These are phyloP conservation scores for Carex myosuroides DNA, from an alignment of 176 grass and related monocot species.

Conservation along the genomic window DNA sequence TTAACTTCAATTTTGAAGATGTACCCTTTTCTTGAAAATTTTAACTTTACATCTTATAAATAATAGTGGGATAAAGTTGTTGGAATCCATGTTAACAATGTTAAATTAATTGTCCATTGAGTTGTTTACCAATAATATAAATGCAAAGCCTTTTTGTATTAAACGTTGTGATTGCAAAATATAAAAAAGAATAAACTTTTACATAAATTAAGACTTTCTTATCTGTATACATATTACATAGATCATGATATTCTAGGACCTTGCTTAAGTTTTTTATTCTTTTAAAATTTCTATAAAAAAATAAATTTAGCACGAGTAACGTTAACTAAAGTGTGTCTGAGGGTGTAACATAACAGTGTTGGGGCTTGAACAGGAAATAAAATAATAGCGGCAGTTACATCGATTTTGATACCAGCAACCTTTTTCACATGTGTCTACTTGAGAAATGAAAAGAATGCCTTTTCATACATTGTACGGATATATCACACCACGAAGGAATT, in stretches of 20 bases:
- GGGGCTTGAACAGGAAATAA: slow-evolving; percentile 18
- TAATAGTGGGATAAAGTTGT: not conserved
- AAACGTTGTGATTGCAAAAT: too few species aligned
- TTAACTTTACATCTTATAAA: not conserved
- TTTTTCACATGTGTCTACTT: slow-evolving; percentile 29
- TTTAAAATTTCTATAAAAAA: not conserved
- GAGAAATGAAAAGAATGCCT: not conserved
- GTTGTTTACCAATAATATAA: not conserved
- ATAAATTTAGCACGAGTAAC: not conserved
- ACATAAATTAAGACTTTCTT: too few species aligned
- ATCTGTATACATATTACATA: too few species aligned
- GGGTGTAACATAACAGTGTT: slow-evolving; percentile 19
- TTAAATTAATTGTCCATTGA: not conserved
- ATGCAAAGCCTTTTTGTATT: not conserved
- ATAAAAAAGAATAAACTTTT: too few species aligned
- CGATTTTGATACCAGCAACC: not conserved
- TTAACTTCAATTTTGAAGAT: too few species aligned
- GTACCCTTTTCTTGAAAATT: too few species aligned
- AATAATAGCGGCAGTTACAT: slow-evolving; percentile 18
- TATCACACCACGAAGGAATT: not conserved
- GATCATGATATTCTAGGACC: too few species aligned
- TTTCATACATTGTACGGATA: not conserved
- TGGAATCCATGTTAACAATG: not conserved
- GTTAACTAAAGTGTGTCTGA: slow-evolving; percentile 1
- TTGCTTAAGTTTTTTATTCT: not conserved